These are phyloP conservation scores for Colletotrichum aenigma DNA, from an alignment of 2,329 filamentous ascomycete genomes.

Conservation along the genomic window DNA sequence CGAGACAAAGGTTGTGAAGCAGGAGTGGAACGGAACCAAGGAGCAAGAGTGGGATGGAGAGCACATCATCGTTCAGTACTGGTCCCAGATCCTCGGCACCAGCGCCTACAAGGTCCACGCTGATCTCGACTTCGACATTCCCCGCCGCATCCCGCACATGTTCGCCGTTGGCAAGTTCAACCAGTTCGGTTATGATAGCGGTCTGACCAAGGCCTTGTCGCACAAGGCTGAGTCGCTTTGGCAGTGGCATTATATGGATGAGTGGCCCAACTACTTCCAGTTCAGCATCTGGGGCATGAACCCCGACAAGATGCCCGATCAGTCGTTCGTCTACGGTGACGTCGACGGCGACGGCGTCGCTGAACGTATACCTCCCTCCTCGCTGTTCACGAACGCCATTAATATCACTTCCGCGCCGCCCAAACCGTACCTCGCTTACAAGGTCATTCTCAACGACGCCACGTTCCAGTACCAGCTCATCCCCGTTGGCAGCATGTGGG, in stretches of 20 bases:
- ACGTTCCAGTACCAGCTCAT: constrained; percentile 54
- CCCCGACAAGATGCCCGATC: constrained; percentile 64
- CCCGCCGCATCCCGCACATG: constrained; percentile 64
- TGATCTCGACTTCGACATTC: constrained; percentile 45
- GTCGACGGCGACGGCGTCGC: constrained; percentile 63
- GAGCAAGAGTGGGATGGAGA: constrained; percentile 64
- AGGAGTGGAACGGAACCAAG: constrained; percentile 61
- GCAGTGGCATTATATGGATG: constrained; percentile 64
- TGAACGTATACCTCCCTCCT: constrained; percentile 65
- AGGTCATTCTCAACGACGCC: constrained; percentile 58
- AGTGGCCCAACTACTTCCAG: constrained; percentile 67
- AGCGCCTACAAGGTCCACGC: constrained; percentile 65
- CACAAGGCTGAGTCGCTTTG: constrained; percentile 55
- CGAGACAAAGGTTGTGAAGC: constrained; percentile 50
- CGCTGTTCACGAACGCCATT: constrained; percentile 52
- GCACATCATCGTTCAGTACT: constrained; percentile 70
- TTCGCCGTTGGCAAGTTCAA: constrained; percentile 68
- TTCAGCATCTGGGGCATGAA: constrained; percentile 73
- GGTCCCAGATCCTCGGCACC: constrained; percentile 61
- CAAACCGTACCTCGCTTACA: constrained; percentile 58
- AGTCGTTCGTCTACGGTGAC: constrained; percentile 61
- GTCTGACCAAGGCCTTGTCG: constrained; percentile 56
- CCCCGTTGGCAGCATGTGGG: constrained; percentile 55
- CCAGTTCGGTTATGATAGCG: constrained; percentile 66
- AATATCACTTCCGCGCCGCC: constrained; percentile 49